These are phyloP conservation scores for Claviceps sp. DNA, from an alignment of 2,329 filamentous ascomycete species.

Conservation along the genomic window DNA sequence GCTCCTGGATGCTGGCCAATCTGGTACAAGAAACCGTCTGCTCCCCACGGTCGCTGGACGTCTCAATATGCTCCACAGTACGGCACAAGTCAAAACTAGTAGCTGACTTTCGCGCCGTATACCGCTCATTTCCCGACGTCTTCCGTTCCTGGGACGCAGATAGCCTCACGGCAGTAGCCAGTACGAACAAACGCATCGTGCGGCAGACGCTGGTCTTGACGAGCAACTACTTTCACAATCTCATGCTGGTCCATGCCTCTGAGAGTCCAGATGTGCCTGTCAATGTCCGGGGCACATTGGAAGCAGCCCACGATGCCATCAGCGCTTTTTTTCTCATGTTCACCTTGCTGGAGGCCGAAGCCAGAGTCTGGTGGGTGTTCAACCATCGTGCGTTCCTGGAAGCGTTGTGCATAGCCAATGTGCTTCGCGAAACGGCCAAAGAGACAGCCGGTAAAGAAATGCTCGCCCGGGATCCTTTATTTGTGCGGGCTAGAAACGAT, in stretches of 20 bases:
- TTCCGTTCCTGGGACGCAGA: conserved; percentile 56
- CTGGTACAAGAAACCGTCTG: conserved; percentile 67
- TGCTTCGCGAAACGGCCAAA: conserved; percentile 37
- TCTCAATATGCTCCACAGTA: conserved; percentile 56
- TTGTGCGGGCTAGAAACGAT: conserved; percentile 45
- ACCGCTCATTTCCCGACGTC: conserved; percentile 56
- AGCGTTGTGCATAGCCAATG: conserved; percentile 52
- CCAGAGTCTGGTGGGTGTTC: conserved; percentile 74
- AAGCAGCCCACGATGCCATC: conserved; percentile 65
- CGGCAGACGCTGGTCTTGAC: conserved; percentile 66
- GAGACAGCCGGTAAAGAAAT: conserved; percentile 33
- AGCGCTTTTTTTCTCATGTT: conserved; percentile 63
- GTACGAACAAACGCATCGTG: conserved; percentile 50
- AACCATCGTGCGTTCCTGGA: conserved; percentile 71
- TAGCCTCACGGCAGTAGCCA: conserved; percentile 42
- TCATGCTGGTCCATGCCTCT: conserved; percentile 65
- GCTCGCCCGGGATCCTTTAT: conserved; percentile 40
- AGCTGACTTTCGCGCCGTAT: conserved; percentile 55
- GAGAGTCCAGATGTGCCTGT: conserved; percentile 50
- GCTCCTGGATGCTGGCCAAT: conserved; percentile 68
- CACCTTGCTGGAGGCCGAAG: conserved; percentile 54
- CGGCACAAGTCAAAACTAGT: conserved; percentile 59
- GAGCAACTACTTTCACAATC: conserved; percentile 73
- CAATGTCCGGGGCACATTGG: conserved; percentile 56
- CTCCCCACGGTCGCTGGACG: conserved; percentile 57